Evolutionary conservation across 352 stramenopile genomes (phyloP), one percentile per base, ranked within the genome.

Genomic region (Phytopythium oedochilum): DNA sequence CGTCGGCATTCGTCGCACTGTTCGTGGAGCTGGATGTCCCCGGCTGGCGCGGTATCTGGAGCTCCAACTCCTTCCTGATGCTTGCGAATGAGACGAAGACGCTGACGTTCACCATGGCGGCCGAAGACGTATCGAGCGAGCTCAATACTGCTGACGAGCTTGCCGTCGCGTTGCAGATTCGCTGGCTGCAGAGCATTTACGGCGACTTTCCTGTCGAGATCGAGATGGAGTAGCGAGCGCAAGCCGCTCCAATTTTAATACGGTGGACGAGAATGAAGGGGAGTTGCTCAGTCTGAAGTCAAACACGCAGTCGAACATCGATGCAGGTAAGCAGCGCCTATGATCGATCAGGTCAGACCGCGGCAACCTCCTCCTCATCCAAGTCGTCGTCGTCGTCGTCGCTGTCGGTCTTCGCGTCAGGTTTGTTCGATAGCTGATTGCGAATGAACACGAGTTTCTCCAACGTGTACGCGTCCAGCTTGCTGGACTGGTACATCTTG

Each of bases 101-200:
- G 32, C 56, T 94, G 22, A 43, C 48, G 8, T 94, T 91, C 59
- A 72, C 55, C 17, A n/a, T 59, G 17, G 43, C 72, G 2, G 57
- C 59, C 5, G 44, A 48, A 7, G 58, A 59, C 7, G 23, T 54
- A 1, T 36, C 34, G 10, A 46, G 51, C 15, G 63, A 59, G 8
- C 29, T 75, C 18, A 63, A 60, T 31, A 34, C 54, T 20, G 60
- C 78, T 4, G 61, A n/a, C n/a, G n/a, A 43, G 1, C 85, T 92
- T 53, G 59, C 64, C 18, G 32, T 61, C 38, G 56, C 57, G 20
- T 40, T 92, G 23, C 50, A 61, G 22, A 60, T 92, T n/a, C 78
- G 66, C 45, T 92, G 78, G 77, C 64, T 94, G 6, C 83, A 91
- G 61, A 83, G 89, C 57, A 88, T 73, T 44, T 86, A 86, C 55